phyloP scores from a whole-genome alignment of 768 basidiomycete genomes.

The Hericium alpestre region DNA sequence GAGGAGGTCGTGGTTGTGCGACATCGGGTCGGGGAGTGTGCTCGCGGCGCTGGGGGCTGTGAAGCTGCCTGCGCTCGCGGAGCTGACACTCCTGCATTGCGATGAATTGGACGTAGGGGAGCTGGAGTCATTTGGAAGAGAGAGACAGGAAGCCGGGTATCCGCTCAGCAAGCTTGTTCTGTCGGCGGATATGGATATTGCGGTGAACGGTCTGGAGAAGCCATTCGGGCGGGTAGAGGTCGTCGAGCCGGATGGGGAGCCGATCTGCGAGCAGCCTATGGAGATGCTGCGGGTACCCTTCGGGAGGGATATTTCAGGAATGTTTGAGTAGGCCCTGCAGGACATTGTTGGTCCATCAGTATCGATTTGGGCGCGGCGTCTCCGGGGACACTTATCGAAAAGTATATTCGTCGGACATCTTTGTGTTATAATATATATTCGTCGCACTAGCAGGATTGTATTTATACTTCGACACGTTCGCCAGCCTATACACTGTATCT shows the following conservation, averaged over 20 bases:
- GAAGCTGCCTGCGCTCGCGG: not conserved
- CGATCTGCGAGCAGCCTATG: slow-evolving; percentile 8
- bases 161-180: slow-evolving; percentile 1
- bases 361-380: no score
- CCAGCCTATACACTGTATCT: no score
- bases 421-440: no score
- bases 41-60: slow-evolving; percentile 1
- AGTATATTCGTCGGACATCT: no score
- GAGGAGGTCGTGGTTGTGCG: slow-evolving; percentile 5
- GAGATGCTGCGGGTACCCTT: slow-evolving; percentile 12
- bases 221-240: not conserved
- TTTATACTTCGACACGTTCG: no score
- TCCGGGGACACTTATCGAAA: no score
- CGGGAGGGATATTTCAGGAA: slow-evolving; percentile 6
- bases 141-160: not conserved
- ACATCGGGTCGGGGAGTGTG: slow-evolving; percentile 6
- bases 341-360: no score
- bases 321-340: not conserved
- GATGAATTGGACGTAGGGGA: slow-evolving; percentile 5
- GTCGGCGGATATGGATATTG: not conserved
- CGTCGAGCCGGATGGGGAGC: not conserved
- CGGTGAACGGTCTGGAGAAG: not conserved
- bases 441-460: no score
- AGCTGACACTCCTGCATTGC: slow-evolving; percentile 5
- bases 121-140: slow-evolving; percentile 3